Percentiles rank a stretch among this genome's conserved stretches.
These are phyloP conservation scores for Bertia moriformis DNA, from an alignment of 2,329 filamentous ascomycete genomes.

Conservation along the genomic window DNA sequence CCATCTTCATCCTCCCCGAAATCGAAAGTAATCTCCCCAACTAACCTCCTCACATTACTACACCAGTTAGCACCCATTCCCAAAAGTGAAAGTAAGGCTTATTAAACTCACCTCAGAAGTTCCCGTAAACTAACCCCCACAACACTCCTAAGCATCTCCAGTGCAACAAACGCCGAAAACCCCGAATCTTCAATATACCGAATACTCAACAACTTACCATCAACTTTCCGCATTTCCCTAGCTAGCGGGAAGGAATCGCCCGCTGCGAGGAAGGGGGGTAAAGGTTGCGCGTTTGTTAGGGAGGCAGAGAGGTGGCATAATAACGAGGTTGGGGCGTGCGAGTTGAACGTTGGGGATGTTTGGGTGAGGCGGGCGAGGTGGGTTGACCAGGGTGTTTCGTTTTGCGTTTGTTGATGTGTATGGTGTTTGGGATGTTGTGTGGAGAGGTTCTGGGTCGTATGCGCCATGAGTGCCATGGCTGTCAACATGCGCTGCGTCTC, in stretches of 20 bases:
- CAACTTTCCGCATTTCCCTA: not conserved
- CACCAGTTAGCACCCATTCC: not conserved
- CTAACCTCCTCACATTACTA: not conserved
- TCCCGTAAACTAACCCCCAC: not conserved
- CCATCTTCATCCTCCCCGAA: too few relatives aligned
- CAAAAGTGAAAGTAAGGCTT: not conserved
- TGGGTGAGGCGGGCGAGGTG: not conserved
- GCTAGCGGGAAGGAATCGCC: not conserved
- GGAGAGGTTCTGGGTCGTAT: not conserved
- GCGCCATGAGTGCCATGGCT: not conserved
- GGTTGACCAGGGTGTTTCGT: not conserved
- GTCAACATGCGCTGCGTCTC: not conserved
- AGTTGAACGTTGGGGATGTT: not conserved
- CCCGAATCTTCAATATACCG: not conserved
- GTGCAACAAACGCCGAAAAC: not conserved
- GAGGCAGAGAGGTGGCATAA: not conserved
- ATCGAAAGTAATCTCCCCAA: not conserved
- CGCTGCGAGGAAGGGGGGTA: not conserved
- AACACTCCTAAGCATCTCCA: not conserved
- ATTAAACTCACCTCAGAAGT: not conserved
- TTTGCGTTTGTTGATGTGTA: too few relatives aligned
- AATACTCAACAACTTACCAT: not conserved
- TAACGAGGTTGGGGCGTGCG: not conserved
- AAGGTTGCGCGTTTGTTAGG: not conserved
- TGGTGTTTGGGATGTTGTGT: too few relatives aligned